These are phyloP conservation scores for Schizophyllum amplum DNA, from an alignment of 1,284 basidiomycete genomes.

Conservation along the genomic window DNA sequence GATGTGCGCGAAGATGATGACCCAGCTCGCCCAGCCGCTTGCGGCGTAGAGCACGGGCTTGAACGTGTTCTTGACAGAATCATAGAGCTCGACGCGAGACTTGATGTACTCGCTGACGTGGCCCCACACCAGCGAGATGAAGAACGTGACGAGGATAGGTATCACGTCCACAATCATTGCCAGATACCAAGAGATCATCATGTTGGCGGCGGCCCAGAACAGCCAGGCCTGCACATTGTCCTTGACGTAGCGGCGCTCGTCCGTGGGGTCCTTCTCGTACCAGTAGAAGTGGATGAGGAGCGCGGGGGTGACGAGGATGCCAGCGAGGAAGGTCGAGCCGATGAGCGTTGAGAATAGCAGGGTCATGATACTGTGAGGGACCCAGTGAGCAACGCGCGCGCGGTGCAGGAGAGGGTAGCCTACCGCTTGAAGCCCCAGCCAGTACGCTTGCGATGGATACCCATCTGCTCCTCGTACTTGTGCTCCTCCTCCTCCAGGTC, in stretches of 20 bases:
- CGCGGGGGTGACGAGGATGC: slow-evolving; percentile 48
- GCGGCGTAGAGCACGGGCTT: slow-evolving; percentile 65
- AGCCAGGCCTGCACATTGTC: slow-evolving; percentile 70
- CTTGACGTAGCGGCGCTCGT: slow-evolving; percentile 48
- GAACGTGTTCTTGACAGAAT: slow-evolving; percentile 55
- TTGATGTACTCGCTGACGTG: slow-evolving; percentile 66
- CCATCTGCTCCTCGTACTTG: slow-evolving; percentile 54
- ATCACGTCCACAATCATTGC: slow-evolving; percentile 62
- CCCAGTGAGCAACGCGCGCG: slow-evolving; percentile 2
- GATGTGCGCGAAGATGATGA: slow-evolving; percentile 57
- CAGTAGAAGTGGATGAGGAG: slow-evolving; percentile 60
- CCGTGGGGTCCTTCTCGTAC: slow-evolving; percentile 50
- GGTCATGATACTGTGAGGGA: slow-evolving; percentile 39
- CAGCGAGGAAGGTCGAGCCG: slow-evolving; percentile 59
- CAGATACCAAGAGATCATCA: slow-evolving; percentile 69
- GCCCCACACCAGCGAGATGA: slow-evolving; percentile 58
- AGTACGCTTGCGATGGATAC: slow-evolving; percentile 33
- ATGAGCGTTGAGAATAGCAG: slow-evolving; percentile 64
- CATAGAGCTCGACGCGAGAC: slow-evolving; percentile 57
- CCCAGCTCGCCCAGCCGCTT: slow-evolving; percentile 61
- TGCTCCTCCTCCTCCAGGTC: slow-evolving; percentile 62
- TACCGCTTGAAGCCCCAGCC: slow-evolving; percentile 52
- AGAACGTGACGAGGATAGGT: slow-evolving; percentile 42
- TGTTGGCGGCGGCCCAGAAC: slow-evolving; percentile 70
- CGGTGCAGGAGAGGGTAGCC: slow-evolving; percentile 12